These are phyloP conservation scores for Canna indica DNA, from an alignment of 176 grass and related monocot genomes.

Conservation along the genomic window DNA sequence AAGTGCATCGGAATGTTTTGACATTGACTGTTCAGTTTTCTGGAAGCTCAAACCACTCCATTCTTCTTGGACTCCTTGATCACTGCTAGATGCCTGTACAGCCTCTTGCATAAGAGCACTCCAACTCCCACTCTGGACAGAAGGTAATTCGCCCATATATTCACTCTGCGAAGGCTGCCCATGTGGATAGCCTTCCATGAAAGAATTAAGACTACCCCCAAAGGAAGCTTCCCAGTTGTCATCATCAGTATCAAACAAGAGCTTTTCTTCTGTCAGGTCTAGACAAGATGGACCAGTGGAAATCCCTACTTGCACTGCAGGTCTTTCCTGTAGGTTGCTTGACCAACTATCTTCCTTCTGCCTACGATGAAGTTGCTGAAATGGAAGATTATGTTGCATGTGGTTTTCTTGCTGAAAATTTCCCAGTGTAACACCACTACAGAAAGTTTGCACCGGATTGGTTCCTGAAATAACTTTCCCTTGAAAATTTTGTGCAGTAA, in stretches of 20 bases:
- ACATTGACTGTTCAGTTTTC: constrained; percentile 42
- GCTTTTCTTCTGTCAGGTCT: constrained; percentile 69
- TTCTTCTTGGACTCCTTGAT: constrained; percentile 66
- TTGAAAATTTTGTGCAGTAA: neutral
- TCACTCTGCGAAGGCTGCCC: constrained; percentile 44
- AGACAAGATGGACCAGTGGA: neutral
- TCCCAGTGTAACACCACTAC: neutral
- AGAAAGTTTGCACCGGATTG: neutral
- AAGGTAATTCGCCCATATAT: constrained; percentile 48
- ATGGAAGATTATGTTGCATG: neutral
- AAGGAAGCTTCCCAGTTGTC: constrained; percentile 73
- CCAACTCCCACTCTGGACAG: constrained; percentile 83
- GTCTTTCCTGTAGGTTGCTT: neutral
- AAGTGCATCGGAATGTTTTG: constrained; percentile 27
- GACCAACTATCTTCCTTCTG: neutral
- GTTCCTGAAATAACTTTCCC: neutral
- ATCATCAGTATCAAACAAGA: constrained; percentile 69
- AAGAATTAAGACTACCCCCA: constrained; percentile 34
- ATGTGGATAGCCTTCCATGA: constrained; percentile 19
- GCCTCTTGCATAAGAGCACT: constrained; percentile 98
- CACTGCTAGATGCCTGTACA: constrained; percentile 65
- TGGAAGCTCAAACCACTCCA: constrained; percentile 67
- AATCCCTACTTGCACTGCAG: neutral
- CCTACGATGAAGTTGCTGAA: neutral
- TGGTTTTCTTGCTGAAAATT: constrained; percentile 6